These are phyloP conservation scores for Annulohypoxylon maeteangense DNA, from an alignment of 495 filamentous ascomycete genomes.

Conservation along the genomic window DNA sequence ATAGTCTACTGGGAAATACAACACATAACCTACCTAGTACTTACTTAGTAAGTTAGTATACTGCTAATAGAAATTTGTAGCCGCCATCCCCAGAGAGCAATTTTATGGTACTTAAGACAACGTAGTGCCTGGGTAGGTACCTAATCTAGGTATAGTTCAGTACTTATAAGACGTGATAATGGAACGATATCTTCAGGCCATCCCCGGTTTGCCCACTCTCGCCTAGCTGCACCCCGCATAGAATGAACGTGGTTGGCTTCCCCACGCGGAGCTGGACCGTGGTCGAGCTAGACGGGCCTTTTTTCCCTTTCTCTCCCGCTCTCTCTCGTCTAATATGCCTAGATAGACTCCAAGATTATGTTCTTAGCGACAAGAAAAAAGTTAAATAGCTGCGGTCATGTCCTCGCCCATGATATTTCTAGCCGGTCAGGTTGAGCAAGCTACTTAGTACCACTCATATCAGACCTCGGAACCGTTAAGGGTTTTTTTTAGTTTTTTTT, in stretches of 20 bases:
- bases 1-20: too few relatives aligned
- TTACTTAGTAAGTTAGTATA: too few relatives aligned
- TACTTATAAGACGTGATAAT: neutral
- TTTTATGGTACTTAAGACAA: too few relatives aligned
- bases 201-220: slow-evolving; percentile 12
- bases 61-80: neutral
- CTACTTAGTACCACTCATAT: too few relatives aligned
- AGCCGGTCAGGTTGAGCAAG: neutral
- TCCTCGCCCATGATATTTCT: neutral
- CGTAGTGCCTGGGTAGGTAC: too few relatives aligned
- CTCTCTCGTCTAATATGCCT: neutral
- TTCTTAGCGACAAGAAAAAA: neutral
- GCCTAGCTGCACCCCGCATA: slow-evolving; percentile 32
- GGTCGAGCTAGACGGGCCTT: neutral
- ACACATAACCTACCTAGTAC: too few relatives aligned
- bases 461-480: neutral
- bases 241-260: slow-evolving; percentile 3
- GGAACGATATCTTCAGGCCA: neutral
- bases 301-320: neutral
- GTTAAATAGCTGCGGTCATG: slow-evolving; percentile 27
- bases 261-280: slow-evolving; percentile 33
- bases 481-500: too few relatives aligned
- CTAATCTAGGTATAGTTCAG: neutral
- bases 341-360: neutral
- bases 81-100: too few relatives aligned